phyloP scores from a whole-genome alignment of 2,329 filamentous ascomycete species.

The Basipetospora chlamydospora region DNA sequence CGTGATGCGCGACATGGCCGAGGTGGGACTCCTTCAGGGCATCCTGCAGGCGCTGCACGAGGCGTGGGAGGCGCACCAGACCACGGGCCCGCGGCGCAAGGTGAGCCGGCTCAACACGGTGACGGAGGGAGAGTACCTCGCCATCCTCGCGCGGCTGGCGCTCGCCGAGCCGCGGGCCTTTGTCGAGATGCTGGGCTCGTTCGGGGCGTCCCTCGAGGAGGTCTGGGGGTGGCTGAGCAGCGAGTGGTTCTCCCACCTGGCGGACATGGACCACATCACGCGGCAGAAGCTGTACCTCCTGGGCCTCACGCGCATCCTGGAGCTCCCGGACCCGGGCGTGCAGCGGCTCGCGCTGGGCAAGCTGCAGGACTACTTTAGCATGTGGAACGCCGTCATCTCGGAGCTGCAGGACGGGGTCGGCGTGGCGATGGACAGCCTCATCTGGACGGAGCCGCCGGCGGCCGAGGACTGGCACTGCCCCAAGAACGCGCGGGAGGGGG shows the following conservation, averaged over 20 bases:
- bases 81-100: slow-evolving; percentile 64
- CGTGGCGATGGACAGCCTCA: slow-evolving; percentile 35
- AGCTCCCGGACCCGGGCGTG: slow-evolving; percentile 42
- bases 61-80: slow-evolving; percentile 61
- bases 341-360: slow-evolving; percentile 42
- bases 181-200: slow-evolving; percentile 36
- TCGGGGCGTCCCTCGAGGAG: slow-evolving; percentile 30
- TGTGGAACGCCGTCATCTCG: slow-evolving; percentile 58
- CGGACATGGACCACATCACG: slow-evolving; percentile 49
- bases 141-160: slow-evolving; percentile 64
- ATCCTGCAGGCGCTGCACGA: slow-evolving; percentile 53
- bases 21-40: slow-evolving; percentile 45
- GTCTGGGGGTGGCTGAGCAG: slow-evolving; percentile 45
- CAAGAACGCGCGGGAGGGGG: slow-evolving; percentile 36
- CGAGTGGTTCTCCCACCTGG: slow-evolving; percentile 56
- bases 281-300: slow-evolving; percentile 60
- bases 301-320: slow-evolving; percentile 56
- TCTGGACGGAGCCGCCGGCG: slow-evolving; percentile 23
- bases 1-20: slow-evolving; percentile 51
- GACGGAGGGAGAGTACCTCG: slow-evolving; percentile 74
- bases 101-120: slow-evolving; percentile 56
- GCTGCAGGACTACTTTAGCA: slow-evolving; percentile 58
- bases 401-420: slow-evolving; percentile 49
- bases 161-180: slow-evolving; percentile 59
- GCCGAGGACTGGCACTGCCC: slow-evolving; percentile 44